Evolutionary conservation across 1,284 basidiomycete genomes (phyloP).

Genomic region (Fomitopsis schrenkii): DNA sequence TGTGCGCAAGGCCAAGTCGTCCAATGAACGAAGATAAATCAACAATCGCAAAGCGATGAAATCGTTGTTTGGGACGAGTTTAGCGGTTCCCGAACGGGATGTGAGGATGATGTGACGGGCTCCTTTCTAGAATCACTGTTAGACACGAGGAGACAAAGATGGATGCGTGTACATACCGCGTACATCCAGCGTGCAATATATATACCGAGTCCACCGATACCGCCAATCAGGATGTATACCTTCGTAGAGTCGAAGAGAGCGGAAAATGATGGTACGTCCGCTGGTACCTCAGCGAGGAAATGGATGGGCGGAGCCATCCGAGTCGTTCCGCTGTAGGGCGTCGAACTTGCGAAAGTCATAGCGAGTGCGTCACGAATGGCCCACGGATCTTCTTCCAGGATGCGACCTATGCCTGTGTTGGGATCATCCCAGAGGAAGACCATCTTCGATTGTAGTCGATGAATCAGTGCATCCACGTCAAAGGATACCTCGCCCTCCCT

Average conservation of each 20-base stretch:
- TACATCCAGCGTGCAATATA: conserved; percentile 37
- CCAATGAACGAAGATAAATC: not conserved
- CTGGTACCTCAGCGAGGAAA: no score
- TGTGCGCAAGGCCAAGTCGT: not conserved
- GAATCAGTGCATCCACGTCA: no score
- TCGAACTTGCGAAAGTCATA: no score
- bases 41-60: not conserved
- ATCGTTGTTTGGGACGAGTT: not conserved
- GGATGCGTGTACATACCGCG: conserved; percentile 20
- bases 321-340: no score
- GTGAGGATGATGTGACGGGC: conserved; percentile 34
- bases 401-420: no score
- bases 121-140: conserved; percentile 27
- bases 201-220: conserved; percentile 24
- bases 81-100: conserved; percentile 30
- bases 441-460: no score
- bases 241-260: conserved; percentile 5
- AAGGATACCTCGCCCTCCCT: no score
- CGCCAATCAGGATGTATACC: conserved; percentile 18
- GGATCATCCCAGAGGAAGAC: no score
- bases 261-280: not conserved
- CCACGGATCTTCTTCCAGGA: no score
- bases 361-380: no score
- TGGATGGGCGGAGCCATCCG: no score
- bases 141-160: not conserved